These are phyloP conservation scores for Colletotrichum sp. DNA, from an alignment of 2,329 filamentous ascomycete genomes.

Conservation along the genomic window DNA sequence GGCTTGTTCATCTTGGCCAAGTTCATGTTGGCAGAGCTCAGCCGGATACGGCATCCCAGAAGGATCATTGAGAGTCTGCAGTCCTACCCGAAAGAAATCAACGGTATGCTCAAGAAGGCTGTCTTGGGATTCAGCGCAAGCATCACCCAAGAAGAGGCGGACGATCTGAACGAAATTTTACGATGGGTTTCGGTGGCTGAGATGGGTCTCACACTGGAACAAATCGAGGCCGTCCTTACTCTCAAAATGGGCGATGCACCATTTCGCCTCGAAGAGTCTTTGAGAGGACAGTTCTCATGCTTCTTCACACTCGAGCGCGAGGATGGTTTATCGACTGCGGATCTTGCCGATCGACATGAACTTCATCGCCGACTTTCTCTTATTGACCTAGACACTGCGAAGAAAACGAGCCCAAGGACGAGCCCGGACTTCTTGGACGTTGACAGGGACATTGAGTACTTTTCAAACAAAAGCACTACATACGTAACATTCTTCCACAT, in stretches of 20 bases:
- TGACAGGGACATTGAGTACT: constrained; percentile 41
- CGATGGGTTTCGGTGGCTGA: constrained; percentile 51
- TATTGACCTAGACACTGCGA: neutral
- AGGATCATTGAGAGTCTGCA: constrained; percentile 49
- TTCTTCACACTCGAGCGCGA: constrained; percentile 52
- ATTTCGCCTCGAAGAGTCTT: constrained; percentile 44
- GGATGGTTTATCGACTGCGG: constrained; percentile 47
- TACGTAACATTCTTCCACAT: constrained; percentile 45
- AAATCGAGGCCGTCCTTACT: constrained; percentile 48
- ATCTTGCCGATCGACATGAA: constrained; percentile 43
- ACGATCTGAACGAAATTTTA: constrained; percentile 52
- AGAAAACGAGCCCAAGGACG: constrained; percentile 24
- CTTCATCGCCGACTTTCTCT: constrained; percentile 24
- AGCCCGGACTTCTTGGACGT: constrained; percentile 34
- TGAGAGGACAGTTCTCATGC: constrained; percentile 49
- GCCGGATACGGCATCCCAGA: constrained; percentile 47
- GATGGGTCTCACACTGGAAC: constrained; percentile 46
- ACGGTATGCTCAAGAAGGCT: constrained; percentile 47
- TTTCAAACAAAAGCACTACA: constrained; percentile 46
- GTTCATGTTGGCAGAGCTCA: constrained; percentile 55
- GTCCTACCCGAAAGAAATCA: constrained; percentile 48
- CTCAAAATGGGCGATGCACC: constrained; percentile 46
- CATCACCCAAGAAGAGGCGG: constrained; percentile 41
- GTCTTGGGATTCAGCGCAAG: constrained; percentile 44
- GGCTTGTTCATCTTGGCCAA: constrained; percentile 55